Percentiles rank a stretch among this genome's conserved stretches.
phyloP scores from a whole-genome alignment of 768 basidiomycete genomes.

The Crepidotus variabilis region DNA sequence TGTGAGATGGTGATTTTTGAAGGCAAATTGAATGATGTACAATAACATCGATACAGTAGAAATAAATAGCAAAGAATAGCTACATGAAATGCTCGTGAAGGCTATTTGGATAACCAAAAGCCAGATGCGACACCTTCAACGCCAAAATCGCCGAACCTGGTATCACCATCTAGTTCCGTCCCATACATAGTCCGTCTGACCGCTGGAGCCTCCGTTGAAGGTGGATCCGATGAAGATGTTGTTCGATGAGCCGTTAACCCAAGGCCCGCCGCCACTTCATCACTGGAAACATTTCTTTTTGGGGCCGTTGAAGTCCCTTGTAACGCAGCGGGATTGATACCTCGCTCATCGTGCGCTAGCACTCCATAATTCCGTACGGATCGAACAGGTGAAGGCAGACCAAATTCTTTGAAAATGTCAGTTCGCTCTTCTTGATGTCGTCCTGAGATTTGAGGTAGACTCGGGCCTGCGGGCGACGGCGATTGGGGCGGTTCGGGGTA shows the following conservation, averaged over 20 bases:
- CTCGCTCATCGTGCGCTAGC: slow-evolving; percentile 23
- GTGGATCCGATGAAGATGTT: slow-evolving; percentile 18
- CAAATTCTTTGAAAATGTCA: slow-evolving; percentile 45
- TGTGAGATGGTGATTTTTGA: no score
- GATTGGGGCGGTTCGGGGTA: slow-evolving; percentile 58
- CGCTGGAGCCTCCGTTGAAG: slow-evolving; percentile 30
- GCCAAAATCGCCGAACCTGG: slow-evolving; percentile 84
- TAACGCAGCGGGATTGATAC: slow-evolving; percentile 37
- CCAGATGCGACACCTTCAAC: slow-evolving; percentile 71
- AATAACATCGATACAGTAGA: neutral
- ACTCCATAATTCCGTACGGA: slow-evolving; percentile 34
- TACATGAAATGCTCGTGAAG: slow-evolving; percentile 8
- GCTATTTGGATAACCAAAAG: slow-evolving; percentile 55
- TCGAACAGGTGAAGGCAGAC: slow-evolving; percentile 37
- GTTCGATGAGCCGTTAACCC: slow-evolving; percentile 37
- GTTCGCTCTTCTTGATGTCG: slow-evolving; percentile 32
- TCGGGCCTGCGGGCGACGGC: slow-evolving; percentile 45
- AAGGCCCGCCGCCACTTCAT: slow-evolving; percentile 40
- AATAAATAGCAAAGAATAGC: slow-evolving; percentile 4
- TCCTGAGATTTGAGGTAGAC: slow-evolving; percentile 18
- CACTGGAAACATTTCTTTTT: slow-evolving; percentile 32
- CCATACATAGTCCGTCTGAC: slow-evolving; percentile 79
- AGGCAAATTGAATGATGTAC: no score
- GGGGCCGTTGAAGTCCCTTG: slow-evolving; percentile 19
- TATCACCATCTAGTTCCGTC: slow-evolving; percentile 76